phyloP scores from a whole-genome alignment of 2,329 filamentous ascomycete species.

The Leptographium radiaticola region DNA sequence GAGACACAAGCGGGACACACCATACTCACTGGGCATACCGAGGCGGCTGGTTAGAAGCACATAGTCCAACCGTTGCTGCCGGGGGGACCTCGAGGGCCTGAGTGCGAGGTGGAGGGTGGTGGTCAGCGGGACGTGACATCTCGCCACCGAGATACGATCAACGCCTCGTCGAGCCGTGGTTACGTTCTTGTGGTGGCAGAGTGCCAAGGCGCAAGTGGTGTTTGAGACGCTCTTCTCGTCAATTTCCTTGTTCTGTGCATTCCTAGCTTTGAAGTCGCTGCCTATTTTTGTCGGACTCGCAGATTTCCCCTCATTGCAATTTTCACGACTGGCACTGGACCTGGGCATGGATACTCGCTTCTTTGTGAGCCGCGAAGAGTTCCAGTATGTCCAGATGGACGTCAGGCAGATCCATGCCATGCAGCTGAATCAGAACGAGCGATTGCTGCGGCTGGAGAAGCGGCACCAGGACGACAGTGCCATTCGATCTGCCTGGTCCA shows the following conservation, averaged over 20 bases:
- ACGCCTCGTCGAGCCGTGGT: background rate
- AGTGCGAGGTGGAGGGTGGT: conserved; percentile 33
- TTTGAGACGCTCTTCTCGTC: background rate
- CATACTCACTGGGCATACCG: too few species aligned
- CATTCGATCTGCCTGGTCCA: conserved; percentile 77
- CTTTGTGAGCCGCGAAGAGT: conserved; percentile 46
- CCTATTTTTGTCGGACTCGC: background rate
- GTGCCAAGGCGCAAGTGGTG: background rate
- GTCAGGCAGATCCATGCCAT: conserved; percentile 53
- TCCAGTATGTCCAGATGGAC: conserved; percentile 58
- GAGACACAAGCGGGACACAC: too few species aligned
- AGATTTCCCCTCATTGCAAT: background rate
- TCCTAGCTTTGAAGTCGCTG: background rate
- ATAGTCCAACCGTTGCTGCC: conserved; percentile 9
- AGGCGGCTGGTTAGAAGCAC: background rate
- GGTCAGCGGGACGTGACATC: conserved; percentile 20
- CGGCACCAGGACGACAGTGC: conserved; percentile 55
- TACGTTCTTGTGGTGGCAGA: background rate
- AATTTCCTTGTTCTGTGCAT: background rate
- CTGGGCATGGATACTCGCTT: conserved; percentile 53
- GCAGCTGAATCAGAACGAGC: conserved; percentile 49
- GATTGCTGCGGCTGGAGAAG: conserved; percentile 49
- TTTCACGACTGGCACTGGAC: background rate
- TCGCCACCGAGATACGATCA: background rate
- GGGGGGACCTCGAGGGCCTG: conserved; percentile 18